A percentile compares a stretch with the other conserved stretches of the same genome.
Conservation (phyloP, 352 stramenopile species). For the Phytophthora citrophthora region DNA sequence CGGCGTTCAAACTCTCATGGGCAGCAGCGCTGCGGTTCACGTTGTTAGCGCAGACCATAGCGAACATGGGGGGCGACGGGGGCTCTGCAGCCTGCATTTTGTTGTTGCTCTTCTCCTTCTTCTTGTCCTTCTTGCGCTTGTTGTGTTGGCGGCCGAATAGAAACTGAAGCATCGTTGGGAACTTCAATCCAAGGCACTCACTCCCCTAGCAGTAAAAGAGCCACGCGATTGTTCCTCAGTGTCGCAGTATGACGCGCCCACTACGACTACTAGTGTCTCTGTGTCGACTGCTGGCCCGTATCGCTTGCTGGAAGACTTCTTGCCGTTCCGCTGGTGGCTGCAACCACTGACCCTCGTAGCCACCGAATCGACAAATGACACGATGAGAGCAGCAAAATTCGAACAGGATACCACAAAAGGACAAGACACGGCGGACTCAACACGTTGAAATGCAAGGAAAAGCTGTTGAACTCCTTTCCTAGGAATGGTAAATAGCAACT, state of each 20-base stretch:
- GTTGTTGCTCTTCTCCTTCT: conserved; percentile 1
- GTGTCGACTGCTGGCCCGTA: too few species aligned
- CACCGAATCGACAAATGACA: not conserved
- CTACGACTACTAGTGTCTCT: not conserved
- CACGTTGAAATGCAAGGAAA: not conserved
- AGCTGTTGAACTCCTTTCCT: not conserved
- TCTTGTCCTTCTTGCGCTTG: conserved; percentile 18
- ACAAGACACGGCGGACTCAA: not conserved
- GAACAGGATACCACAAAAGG: not conserved
- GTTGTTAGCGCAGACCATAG: conserved; percentile 89
- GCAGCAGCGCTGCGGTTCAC: conserved; percentile 87
- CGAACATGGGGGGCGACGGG: conserved; percentile 46
- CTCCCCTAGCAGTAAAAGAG: conserved; percentile 15
- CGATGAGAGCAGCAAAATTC: not conserved
- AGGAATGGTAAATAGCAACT: conserved; percentile 7
- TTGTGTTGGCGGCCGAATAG: conserved; percentile 20
- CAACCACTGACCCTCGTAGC: not conserved
- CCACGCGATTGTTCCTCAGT: not conserved
- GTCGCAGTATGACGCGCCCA: conserved; percentile 22
- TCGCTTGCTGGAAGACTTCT: too few species aligned
- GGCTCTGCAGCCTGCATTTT: conserved; percentile 15
- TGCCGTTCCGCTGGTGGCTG: not conserved
- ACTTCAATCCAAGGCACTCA: conserved; percentile 31
- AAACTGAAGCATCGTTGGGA: conserved; percentile 40
- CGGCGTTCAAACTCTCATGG: conserved; percentile 58